Conservation (phyloP, 106 monocot species). For the Iris macrosiphon region DNA sequence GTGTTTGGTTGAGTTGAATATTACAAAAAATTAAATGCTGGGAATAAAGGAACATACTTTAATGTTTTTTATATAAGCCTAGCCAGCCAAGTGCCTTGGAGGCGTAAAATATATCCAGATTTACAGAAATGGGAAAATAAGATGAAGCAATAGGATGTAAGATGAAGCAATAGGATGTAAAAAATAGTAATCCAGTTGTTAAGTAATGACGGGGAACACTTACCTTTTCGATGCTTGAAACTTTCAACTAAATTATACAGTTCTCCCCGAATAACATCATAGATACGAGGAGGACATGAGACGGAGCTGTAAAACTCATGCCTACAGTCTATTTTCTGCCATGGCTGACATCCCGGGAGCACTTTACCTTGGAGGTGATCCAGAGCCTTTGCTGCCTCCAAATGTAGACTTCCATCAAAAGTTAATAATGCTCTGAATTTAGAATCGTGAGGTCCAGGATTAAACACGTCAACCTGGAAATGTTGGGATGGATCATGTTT, state of each 20-base stretch:
- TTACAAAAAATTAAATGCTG: too few relatives aligned
- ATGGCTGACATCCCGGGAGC: slow-evolving; percentile 52
- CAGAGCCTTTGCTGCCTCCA: slow-evolving; percentile 89
- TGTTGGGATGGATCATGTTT: slow-evolving; percentile 13
- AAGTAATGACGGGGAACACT: too few relatives aligned
- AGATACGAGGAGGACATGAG: slow-evolving; percentile 54
- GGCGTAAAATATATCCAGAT: too few relatives aligned
- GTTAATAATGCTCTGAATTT: slow-evolving; percentile 56
- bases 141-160: too few relatives aligned
- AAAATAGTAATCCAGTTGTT: too few relatives aligned
- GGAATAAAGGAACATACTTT: too few relatives aligned
- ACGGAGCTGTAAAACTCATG: slow-evolving; percentile 67
- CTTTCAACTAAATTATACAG: slow-evolving; percentile 37
- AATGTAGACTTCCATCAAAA: slow-evolving; percentile 79
- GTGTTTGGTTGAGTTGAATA: too few relatives aligned
- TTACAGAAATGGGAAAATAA: too few relatives aligned
- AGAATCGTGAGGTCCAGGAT: slow-evolving; percentile 43
- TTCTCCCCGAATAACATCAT: slow-evolving; percentile 47
- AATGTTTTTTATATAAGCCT: too few relatives aligned
- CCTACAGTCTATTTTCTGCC: slow-evolving; percentile 88
- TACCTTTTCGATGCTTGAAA: slow-evolving; percentile 50
- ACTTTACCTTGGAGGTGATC: slow-evolving; percentile 72
- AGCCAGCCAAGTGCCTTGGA: too few relatives aligned
- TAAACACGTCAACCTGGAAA: slow-evolving; percentile 66
- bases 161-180: too few relatives aligned